Percentiles rank a stretch among this genome's conserved stretches.
These are phyloP conservation scores for Cytospora mali DNA, from an alignment of 2,329 filamentous ascomycete genomes.

Conservation along the genomic window DNA sequence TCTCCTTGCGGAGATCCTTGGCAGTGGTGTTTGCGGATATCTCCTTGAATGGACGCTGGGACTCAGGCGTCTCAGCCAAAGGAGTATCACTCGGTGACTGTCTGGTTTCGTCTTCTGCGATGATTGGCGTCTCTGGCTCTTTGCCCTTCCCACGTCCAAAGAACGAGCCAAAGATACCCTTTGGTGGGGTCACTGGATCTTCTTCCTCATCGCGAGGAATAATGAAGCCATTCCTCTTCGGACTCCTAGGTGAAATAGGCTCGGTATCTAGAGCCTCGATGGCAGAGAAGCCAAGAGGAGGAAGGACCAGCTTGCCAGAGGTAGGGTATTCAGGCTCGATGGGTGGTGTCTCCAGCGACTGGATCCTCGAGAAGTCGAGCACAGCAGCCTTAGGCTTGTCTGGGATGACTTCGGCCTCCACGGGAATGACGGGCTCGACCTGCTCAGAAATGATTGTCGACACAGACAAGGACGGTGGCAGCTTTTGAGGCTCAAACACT, in stretches of 20 bases:
- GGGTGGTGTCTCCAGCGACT: slow-evolving; percentile 49
- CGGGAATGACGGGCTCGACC: slow-evolving; percentile 38
- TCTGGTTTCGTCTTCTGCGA: slow-evolving; percentile 67
- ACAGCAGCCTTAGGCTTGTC: slow-evolving; percentile 26
- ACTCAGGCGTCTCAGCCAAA: slow-evolving; percentile 54
- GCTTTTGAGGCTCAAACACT: slow-evolving; percentile 21
- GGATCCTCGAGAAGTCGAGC: slow-evolving; percentile 45
- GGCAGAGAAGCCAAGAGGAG: slow-evolving; percentile 45
- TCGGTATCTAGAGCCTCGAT: slow-evolving; percentile 51
- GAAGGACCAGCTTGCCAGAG: slow-evolving; percentile 24
- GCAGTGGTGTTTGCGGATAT: slow-evolving; percentile 60
- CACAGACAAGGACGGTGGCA: slow-evolving; percentile 33
- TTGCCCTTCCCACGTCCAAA: slow-evolving; percentile 49
- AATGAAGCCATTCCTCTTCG: slow-evolving; percentile 59
- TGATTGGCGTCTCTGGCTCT: slow-evolving; percentile 46
- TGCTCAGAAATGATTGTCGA: slow-evolving; percentile 40
- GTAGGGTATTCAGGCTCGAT: slow-evolving; percentile 37
- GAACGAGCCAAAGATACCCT: slow-evolving; percentile 32
- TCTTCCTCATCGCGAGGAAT: slow-evolving; percentile 51
- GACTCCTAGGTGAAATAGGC: slow-evolving; percentile 52
- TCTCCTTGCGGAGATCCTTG: slow-evolving; percentile 43
- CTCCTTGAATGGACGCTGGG: slow-evolving; percentile 61
- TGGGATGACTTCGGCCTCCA: slow-evolving; percentile 27
- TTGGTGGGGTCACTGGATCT: slow-evolving; percentile 27
- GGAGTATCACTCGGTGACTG: slow-evolving; percentile 51